Evolutionary conservation across 2,329 filamentous ascomycete genomes (phyloP).

Genomic region (Coniella vitis): DNA sequence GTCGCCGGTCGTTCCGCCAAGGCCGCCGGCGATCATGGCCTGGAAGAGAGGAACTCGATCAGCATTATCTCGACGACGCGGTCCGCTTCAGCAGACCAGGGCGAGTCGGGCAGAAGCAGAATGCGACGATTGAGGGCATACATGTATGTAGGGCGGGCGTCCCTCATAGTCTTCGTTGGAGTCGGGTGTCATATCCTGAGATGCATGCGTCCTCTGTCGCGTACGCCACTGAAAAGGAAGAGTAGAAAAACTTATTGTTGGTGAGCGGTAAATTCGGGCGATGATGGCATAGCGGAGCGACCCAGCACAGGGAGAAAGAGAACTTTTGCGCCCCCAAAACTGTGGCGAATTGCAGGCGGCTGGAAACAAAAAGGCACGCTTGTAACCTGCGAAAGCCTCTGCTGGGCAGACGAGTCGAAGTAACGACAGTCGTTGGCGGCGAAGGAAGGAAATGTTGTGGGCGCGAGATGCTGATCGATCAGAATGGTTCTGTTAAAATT

Average conservation of each 20-base stretch:
- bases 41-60: constrained; percentile 30
- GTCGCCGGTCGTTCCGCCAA: constrained; percentile 89
- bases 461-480: background rate
- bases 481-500: constrained; percentile 11
- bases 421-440: constrained; percentile 9
- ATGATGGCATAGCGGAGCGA: constrained; percentile 10
- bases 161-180: constrained; percentile 43
- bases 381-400: no score
- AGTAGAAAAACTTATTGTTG: background rate
- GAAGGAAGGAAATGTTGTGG: background rate
- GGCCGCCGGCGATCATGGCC: constrained; percentile 92
- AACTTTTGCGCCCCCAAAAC: no score
- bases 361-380: no score
- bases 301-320: background rate
- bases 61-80: constrained; percentile 10
- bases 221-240: background rate
- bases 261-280: constrained; percentile 1
- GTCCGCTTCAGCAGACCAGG: background rate
- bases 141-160: constrained; percentile 58
- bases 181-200: constrained; percentile 26
- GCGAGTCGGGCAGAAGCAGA: background rate
- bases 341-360: no score
- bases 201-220: constrained; percentile 6
- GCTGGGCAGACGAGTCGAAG: no score
- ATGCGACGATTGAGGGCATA: constrained; percentile 33